phyloP scores from a whole-genome alignment of 345 rosid genomes.

The Turnera subulata region DNA sequence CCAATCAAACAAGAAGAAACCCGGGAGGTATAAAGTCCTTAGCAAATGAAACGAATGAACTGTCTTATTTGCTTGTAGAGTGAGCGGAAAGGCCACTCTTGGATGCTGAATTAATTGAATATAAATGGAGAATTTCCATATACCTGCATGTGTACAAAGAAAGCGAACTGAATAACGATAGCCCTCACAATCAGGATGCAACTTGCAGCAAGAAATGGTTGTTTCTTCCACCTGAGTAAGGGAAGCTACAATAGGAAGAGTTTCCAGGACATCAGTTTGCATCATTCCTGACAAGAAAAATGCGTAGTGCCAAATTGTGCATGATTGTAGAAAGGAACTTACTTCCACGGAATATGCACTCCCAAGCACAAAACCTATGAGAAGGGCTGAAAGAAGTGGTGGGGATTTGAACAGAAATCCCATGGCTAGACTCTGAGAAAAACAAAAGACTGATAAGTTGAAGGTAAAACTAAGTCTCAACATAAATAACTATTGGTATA shows the following conservation, averaged over 20 bases:
- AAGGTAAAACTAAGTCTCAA: no score
- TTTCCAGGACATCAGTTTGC: no score
- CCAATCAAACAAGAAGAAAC: background rate
- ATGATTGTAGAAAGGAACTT: slow-evolving; percentile 5
- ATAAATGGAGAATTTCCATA: background rate
- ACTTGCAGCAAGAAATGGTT: slow-evolving; percentile 29
- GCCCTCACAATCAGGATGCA: slow-evolving; percentile 31
- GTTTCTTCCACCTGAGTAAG: slow-evolving; percentile 36
- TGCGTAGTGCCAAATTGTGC: no score
- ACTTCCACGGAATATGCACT: slow-evolving; percentile 35
- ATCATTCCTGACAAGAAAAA: no score
- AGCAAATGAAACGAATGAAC: no score
- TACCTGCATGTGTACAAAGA: slow-evolving; percentile 33
- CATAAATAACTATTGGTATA: no score
- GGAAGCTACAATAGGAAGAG: slow-evolving; percentile 25
- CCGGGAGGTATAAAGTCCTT: no score
- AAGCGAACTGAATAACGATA: slow-evolving; percentile 29
- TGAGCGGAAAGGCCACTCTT: background rate
- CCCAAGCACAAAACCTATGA: slow-evolving; percentile 22
- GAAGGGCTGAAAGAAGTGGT: slow-evolving; percentile 25
- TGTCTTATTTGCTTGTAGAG: no score
- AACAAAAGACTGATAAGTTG: background rate
- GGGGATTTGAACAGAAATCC: slow-evolving; percentile 28
- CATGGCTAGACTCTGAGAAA: slow-evolving; percentile 28
- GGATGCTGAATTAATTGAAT: background rate